Evolutionary conservation across 805 yeast species (phyloP), one percentile per base, ranked within the genome.

Genomic region (Maudiozyma serrabonitensis): DNA sequence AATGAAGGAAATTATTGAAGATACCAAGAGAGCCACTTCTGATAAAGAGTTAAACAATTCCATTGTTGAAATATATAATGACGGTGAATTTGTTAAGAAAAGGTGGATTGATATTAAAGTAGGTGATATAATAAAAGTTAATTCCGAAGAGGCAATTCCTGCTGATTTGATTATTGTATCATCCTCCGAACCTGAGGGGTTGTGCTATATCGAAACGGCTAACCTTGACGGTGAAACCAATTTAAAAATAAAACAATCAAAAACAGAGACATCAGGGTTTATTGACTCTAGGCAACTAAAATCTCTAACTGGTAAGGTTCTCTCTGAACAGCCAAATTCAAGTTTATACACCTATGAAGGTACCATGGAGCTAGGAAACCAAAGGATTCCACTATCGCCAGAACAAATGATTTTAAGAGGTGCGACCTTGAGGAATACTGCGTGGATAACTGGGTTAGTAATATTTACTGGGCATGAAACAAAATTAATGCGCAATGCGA

Each of bases 401-500:
- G 97, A 91, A 43, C 99, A 91, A 64, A 69, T 95, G 71, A 72
- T 95, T 40, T 73, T 93, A 50, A 79, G 99, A 70, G 99, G 99
- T 53, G 99, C 99, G 5, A 88, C 93, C 3, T 73, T 93, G 54
- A 77, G 97, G 67, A 93, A 93, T 62, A 95, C 99, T 0, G 86
- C 82, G 41, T 93, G 96, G 97, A 80, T 93, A 41, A 87, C 87
- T 58, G 99, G 99, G 21, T 75, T 88, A 46, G 97, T 87, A 1
- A 80, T 93, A 1, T 93, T 91, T 65, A 93, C 99, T 0, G 99
- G 99, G 19, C 99, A 95, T 65, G 99, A 93, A 69, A 93, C 99
- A 0, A 93, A 93, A 62, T 74, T 93, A 56, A 91, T 93, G 98
- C 80, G 99, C 64, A 93, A 93, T 70, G 99, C 99, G 18, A 90